These are phyloP conservation scores for Debaryomyces coudertii DNA, from an alignment of 1,139 yeast species.

Conservation along the genomic window DNA sequence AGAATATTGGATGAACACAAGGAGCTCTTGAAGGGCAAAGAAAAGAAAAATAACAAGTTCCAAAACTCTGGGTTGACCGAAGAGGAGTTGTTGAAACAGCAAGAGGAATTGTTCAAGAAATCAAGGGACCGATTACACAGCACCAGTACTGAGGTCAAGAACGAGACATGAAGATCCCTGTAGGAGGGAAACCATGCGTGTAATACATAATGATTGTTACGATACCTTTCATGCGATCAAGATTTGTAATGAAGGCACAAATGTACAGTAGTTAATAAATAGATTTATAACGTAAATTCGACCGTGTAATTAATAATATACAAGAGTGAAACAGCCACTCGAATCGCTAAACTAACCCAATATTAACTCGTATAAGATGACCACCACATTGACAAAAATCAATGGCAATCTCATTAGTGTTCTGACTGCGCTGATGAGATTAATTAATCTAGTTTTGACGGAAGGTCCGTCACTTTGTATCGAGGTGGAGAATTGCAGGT, in stretches of 20 bases:
- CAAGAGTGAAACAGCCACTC: slow-evolving; percentile 6
- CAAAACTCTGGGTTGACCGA: slow-evolving; percentile 91
- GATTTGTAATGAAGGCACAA: background rate
- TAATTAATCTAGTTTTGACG: slow-evolving; percentile 41
- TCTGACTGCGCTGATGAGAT: slow-evolving; percentile 48
- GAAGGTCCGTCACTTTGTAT: slow-evolving; percentile 32
- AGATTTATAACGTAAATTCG: slow-evolving; percentile 7
- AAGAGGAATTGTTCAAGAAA: slow-evolving; percentile 88
- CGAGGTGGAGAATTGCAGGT: slow-evolving; percentile 30
- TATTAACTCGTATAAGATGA: slow-evolving; percentile 46
- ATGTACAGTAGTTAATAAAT: slow-evolving; percentile 10
- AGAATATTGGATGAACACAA: slow-evolving; percentile 85
- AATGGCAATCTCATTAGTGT: slow-evolving; percentile 52
- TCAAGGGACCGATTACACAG: slow-evolving; percentile 76
- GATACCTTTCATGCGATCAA: background rate
- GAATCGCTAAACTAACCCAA: slow-evolving; percentile 32
- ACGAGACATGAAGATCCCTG: slow-evolving; percentile 7
- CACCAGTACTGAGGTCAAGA: slow-evolving; percentile 16
- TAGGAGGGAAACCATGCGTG: background rate
- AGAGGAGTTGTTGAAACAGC: slow-evolving; percentile 89
- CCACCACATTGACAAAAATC: slow-evolving; percentile 42
- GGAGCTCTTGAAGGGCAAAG: slow-evolving; percentile 84
- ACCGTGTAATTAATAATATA: slow-evolving; percentile 11
- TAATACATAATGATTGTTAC: slow-evolving; percentile 4
- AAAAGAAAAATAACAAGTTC: slow-evolving; percentile 88